phyloP scores from a whole-genome alignment of 1,139 yeast species.

The Debaryomyces sp. region DNA sequence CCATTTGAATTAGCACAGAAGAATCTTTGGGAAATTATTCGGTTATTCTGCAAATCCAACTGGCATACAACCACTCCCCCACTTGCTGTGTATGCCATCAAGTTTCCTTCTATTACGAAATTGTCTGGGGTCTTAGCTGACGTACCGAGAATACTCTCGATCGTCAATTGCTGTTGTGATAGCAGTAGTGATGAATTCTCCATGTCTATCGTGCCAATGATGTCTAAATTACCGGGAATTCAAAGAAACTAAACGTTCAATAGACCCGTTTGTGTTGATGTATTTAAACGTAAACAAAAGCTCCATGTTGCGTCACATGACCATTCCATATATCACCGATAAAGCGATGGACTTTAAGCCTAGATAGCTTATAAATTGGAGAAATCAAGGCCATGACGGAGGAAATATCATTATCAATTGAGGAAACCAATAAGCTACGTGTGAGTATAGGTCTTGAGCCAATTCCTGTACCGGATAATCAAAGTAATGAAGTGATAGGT shows the following conservation, averaged over 20 bases:
- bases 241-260: background rate
- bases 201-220: slow-evolving; percentile 1
- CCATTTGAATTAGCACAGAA: slow-evolving; percentile 48
- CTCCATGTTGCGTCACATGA: background rate
- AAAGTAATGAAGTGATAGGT: background rate
- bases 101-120: slow-evolving; percentile 41
- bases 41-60: slow-evolving; percentile 19
- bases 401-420: slow-evolving; percentile 37
- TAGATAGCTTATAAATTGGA: background rate
- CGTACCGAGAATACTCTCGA: slow-evolving; percentile 31
- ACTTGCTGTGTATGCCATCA: slow-evolving; percentile 64
- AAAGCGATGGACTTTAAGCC: slow-evolving; percentile 2
- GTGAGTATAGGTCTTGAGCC: slow-evolving; percentile 33
- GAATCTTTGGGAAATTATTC: slow-evolving; percentile 41
- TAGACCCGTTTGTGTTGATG: slow-evolving; percentile 3
- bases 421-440: slow-evolving; percentile 43
- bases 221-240: background rate
- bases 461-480: slow-evolving; percentile 20
- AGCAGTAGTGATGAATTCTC: slow-evolving; percentile 1
- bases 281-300: slow-evolving; percentile 3
- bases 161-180: slow-evolving; percentile 13
- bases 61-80: slow-evolving; percentile 65
- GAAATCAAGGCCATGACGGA: slow-evolving; percentile 17
- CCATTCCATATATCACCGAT: background rate
- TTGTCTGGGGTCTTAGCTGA: slow-evolving; percentile 34